Percentiles rank a stretch among this genome's conserved stretches.
These are phyloP conservation scores for Monosporozyma aerobia DNA, from an alignment of 805 yeast species.

Conservation along the genomic window DNA sequence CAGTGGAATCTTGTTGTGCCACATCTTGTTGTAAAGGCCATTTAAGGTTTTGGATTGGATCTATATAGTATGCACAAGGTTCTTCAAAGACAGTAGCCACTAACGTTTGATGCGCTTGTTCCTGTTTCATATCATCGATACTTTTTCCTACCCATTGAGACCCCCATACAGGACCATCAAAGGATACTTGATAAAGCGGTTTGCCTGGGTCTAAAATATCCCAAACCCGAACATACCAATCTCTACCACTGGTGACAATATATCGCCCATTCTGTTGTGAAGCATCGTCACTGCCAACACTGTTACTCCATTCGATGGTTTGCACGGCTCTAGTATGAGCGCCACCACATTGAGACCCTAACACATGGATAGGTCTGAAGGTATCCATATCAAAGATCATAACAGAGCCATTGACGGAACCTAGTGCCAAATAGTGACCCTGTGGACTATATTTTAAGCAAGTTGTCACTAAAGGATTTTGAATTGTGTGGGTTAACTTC, in stretches of 20 bases:
- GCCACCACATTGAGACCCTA: constrained; percentile 39
- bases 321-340: constrained; percentile 70
- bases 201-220: constrained; percentile 41
- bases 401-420: constrained; percentile 64
- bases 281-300: constrained; percentile 20
- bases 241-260: constrained; percentile 63
- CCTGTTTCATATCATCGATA: neutral
- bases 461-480: constrained; percentile 54
- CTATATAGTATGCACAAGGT: constrained; percentile 33
- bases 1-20: constrained; percentile 18
- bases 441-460: constrained; percentile 57
- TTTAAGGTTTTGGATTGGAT: constrained; percentile 1
- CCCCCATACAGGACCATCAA: constrained; percentile 70
- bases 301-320: constrained; percentile 51
- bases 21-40: neutral
- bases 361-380: constrained; percentile 22
- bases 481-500: constrained; percentile 57
- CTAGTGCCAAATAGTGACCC: constrained; percentile 84
- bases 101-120: constrained; percentile 1
- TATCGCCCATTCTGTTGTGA: constrained; percentile 40
- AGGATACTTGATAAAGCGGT: constrained; percentile 37
- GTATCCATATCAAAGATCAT: constrained; percentile 70
- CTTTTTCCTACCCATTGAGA: constrained; percentile 19
- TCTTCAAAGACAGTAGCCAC: constrained; percentile 62
- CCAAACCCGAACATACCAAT: constrained; percentile 79